Evolutionary conservation across 73 alveolate species (phyloP).

Genomic region (Paramecium tetraurelia): DNA sequence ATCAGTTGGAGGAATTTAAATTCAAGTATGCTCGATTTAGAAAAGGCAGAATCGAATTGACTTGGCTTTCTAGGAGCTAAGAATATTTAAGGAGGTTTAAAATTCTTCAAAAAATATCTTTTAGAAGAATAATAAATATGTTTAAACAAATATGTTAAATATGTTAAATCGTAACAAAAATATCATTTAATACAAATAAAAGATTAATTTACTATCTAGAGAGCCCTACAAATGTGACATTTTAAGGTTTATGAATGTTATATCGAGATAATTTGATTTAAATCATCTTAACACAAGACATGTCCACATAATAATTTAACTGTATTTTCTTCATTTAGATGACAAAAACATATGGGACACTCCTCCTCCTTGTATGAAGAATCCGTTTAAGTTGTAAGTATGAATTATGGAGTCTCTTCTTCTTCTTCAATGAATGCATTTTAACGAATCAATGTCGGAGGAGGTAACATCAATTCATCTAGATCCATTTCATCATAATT

Average conservation of each 20-base stretch:
- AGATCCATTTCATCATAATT: background rate
- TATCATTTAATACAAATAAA: background rate
- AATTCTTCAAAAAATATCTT: background rate
- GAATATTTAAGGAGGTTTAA: background rate
- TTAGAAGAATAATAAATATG: background rate
- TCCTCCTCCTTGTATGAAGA: background rate
- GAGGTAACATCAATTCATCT: conserved; percentile 26
- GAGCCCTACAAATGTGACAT: conserved; percentile 47
- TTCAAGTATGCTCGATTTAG: background rate
- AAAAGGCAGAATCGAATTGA: background rate
- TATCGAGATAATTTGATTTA: background rate
- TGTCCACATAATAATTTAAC: conserved; percentile 44
- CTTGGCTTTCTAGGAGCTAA: background rate
- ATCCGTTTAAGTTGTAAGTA: background rate
- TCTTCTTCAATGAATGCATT: conserved; percentile 41
- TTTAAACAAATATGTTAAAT: background rate
- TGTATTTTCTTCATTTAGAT: background rate
- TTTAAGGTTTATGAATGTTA: background rate
- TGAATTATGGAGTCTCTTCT: background rate
- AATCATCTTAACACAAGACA: conserved; percentile 17
- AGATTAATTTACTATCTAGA: conserved; percentile 1
- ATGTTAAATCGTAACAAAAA: background rate
- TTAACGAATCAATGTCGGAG: conserved; percentile 19
- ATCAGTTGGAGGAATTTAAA: background rate
- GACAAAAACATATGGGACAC: conserved; percentile 40